Evolutionary conservation across 495 filamentous ascomycete species (phyloP).

Genomic region (Talaromyces stipitatus): DNA sequence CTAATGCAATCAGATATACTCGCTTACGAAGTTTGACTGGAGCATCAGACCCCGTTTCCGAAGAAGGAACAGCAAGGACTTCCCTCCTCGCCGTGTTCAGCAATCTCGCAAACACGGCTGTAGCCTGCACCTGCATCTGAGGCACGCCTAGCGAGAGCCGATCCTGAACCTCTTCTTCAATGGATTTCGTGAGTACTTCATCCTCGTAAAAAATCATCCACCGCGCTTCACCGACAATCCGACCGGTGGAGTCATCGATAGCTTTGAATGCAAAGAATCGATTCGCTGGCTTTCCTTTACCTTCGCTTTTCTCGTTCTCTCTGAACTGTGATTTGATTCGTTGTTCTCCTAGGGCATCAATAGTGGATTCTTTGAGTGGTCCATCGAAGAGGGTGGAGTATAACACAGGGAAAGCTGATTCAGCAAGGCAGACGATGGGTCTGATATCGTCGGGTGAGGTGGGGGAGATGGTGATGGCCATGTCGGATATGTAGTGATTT

Average conservation of each 20-base stretch:
- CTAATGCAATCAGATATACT: slow-evolving; percentile 35
- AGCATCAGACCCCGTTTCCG: background rate
- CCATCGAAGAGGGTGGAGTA: background rate
- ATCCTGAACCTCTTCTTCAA: slow-evolving; percentile 7
- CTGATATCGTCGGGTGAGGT: background rate
- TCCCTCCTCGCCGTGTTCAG: background rate
- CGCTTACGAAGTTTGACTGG: background rate
- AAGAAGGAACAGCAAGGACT: background rate
- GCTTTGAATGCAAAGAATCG: slow-evolving; percentile 7
- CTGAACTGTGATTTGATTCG: background rate
- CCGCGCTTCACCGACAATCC: slow-evolving; percentile 16
- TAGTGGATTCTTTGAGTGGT: background rate
- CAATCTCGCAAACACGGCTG: slow-evolving; percentile 17
- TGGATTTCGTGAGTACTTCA: slow-evolving; percentile 4
- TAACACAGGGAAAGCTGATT: background rate
- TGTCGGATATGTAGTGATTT: too few relatives aligned
- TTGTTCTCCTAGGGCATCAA: background rate
- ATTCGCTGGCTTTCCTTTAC: background rate
- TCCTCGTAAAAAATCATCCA: slow-evolving; percentile 14
- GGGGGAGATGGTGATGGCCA: background rate
- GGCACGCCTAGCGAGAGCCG: background rate
- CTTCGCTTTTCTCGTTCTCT: background rate
- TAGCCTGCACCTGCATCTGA: slow-evolving; percentile 1
- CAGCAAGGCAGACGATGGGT: background rate
- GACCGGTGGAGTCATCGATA: slow-evolving; percentile 10